Percentiles rank a stretch among this genome's conserved stretches.
Evolutionary conservation across 192 early-diverging fungal species (phyloP).

Genomic region (Gonapodya sp.): DNA sequence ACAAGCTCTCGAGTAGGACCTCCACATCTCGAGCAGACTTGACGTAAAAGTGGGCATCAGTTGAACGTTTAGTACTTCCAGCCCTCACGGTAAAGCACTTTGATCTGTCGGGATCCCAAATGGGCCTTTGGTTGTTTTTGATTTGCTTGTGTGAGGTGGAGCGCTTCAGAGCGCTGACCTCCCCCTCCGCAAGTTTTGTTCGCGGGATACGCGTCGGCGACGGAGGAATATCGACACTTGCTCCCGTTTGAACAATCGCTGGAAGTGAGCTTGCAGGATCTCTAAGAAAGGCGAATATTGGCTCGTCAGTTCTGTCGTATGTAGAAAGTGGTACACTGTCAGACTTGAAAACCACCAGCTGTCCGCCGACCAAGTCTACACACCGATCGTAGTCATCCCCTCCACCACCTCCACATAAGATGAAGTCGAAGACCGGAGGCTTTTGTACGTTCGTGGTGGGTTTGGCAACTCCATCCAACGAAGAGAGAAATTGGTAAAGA

Average conservation of each 20-base stretch:
- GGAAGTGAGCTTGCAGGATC: background rate
- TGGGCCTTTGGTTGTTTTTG: background rate
- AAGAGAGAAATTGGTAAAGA: slow-evolving; percentile 20
- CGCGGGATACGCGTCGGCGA: background rate
- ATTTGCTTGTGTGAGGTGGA: background rate
- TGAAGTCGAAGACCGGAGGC: slow-evolving; percentile 43
- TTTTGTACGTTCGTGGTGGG: background rate
- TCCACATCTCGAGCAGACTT: background rate
- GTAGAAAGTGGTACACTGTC: background rate
- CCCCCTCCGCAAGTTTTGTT: too few species aligned
- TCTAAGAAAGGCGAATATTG: background rate
- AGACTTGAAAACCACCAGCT: background rate
- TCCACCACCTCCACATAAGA: slow-evolving; percentile 70
- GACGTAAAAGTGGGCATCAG: background rate
- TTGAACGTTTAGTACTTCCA: background rate
- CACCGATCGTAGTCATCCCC: background rate
- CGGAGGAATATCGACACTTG: background rate
- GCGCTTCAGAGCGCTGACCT: background rate
- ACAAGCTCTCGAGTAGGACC: background rate
- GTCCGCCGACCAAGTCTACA: background rate
- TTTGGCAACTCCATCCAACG: background rate
- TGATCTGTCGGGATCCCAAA: background rate
- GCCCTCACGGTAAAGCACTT: background rate
- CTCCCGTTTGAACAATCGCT: background rate
- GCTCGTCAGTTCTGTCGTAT: background rate